Conservation (phyloP, 2,329 filamentous ascomycete species). For the Microsporum ferrugineum region DNA sequence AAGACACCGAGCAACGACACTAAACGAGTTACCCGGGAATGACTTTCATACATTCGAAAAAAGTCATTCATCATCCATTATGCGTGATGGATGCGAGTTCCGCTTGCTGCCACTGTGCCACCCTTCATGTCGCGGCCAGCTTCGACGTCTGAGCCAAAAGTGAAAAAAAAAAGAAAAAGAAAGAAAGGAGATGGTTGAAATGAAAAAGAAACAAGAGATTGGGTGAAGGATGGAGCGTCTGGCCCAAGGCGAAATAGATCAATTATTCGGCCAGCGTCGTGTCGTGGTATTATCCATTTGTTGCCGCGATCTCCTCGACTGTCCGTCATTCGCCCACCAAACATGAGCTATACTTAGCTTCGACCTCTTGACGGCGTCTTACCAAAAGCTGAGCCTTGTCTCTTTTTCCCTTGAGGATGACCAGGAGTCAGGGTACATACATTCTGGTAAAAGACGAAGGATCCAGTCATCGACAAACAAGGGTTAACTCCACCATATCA, state of each 20-base stretch:
- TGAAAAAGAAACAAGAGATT: not conserved
- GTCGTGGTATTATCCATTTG: not conserved
- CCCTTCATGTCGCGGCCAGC: not conserved
- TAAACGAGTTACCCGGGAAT: not conserved
- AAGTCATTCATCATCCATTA: not conserved
- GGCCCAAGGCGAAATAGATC: not conserved
- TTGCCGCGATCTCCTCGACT: not conserved
- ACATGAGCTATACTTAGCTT: not conserved
- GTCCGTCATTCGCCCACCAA: not conserved
- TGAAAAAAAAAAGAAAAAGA: not conserved
- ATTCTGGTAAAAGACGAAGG: not conserved
- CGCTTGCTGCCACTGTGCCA: constrained; percentile 1
- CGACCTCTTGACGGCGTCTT: constrained; percentile 2
- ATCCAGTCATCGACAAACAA: not conserved
- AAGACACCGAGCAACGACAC: constrained; percentile 1
- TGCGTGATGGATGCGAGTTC: not conserved
- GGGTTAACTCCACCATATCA: not conserved
- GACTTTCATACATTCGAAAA: not conserved
- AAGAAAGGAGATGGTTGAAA: not conserved
- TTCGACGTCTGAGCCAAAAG: not conserved
- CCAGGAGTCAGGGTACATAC: not conserved
- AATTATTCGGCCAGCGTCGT: not conserved
- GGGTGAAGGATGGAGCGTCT: not conserved
- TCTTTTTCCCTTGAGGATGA: not conserved
- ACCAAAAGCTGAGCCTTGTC: not conserved